A percentile compares a stretch with the other conserved stretches of the same genome.
phyloP scores from a whole-genome alignment of 345 rosid genomes.

The Ricinus communis region DNA sequence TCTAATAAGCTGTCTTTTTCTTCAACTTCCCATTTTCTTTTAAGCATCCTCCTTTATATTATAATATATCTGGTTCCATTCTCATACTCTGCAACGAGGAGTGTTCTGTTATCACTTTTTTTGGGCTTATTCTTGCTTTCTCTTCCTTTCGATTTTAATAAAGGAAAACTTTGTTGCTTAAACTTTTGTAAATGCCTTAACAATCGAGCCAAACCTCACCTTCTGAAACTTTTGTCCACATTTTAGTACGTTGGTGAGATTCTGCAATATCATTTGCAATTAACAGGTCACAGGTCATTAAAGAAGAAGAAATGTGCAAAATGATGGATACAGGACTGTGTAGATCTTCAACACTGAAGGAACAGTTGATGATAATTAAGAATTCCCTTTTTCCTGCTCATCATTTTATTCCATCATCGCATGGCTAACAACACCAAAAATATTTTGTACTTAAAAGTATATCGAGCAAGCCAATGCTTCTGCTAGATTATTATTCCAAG shows the following conservation, averaged over 20 bases:
- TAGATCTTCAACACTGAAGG: background rate
- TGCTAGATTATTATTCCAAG: background rate
- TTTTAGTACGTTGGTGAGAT: background rate
- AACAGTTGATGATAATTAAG: background rate
- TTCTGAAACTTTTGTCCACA: background rate
- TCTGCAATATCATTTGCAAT: background rate
- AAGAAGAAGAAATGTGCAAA: background rate
- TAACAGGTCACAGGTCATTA: background rate
- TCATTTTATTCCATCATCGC: no score
- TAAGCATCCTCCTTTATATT: background rate
- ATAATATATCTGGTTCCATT: background rate
- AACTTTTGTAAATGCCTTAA: background rate
- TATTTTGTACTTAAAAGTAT: background rate
- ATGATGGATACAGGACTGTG: background rate
- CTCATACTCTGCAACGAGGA: background rate
- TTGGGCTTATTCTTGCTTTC: background rate
- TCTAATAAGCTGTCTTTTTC: background rate
- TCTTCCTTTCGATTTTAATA: background rate
- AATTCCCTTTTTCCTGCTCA: no score
- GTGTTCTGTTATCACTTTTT: background rate
- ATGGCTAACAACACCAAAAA: background rate
- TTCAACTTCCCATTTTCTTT: background rate
- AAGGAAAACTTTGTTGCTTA: background rate
- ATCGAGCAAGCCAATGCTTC: background rate
- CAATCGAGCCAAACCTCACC: background rate